These are phyloP conservation scores for Solanum chiquidenum DNA, from an alignment of 257 asterid genomes.

Conservation along the genomic window DNA sequence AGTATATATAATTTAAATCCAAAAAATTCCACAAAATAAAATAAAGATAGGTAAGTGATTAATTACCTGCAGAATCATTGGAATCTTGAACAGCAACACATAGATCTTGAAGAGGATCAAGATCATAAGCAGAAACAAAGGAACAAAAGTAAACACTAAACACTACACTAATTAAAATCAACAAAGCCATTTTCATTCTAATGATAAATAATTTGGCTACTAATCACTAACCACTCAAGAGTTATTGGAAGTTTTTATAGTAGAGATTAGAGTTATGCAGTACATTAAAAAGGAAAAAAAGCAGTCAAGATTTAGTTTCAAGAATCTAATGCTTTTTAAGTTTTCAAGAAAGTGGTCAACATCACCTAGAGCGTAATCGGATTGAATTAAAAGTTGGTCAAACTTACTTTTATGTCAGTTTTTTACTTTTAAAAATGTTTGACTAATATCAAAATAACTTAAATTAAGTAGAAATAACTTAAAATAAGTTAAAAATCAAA, in stretches of 20 bases:
- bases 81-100: background rate
- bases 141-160: background rate
- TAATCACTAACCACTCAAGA: background rate
- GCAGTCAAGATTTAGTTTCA: background rate
- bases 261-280: background rate
- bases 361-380: background rate
- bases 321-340: background rate
- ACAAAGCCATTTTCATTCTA: background rate
- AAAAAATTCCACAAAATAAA: background rate
- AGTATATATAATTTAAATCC: background rate
- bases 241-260: background rate
- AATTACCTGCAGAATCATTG: background rate
- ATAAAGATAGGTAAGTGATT: background rate
- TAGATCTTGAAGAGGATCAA: background rate
- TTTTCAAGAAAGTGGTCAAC: background rate
- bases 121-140: background rate
- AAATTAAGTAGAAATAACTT: too few species aligned
- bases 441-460: background rate
- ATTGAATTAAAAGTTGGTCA: too few species aligned
- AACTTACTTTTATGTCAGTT: too few species aligned
- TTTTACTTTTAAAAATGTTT: fast-evolving
- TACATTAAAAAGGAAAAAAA: background rate
- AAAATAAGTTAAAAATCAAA: too few species aligned
- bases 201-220: background rate
- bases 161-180: background rate